Evolutionary conservation across 805 yeast genomes (phyloP).

Genomic region (Ogataea thermomethanolica): DNA sequence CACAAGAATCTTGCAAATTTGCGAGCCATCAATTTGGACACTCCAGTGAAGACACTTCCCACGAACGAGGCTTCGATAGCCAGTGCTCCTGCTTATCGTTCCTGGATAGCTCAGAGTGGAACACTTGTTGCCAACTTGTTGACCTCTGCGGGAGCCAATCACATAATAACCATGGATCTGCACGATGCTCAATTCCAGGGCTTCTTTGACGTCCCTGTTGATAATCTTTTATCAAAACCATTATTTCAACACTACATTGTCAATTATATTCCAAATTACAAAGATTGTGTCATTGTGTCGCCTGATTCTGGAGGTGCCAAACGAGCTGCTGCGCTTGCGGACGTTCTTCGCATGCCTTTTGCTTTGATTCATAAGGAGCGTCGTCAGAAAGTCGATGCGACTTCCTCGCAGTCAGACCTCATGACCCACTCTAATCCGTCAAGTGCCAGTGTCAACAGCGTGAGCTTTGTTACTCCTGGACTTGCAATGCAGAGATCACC

Average conservation of each 20-base stretch:
- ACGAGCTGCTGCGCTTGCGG: slow-evolving; percentile 93
- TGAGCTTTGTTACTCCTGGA: slow-evolving; percentile 12
- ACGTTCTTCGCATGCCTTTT: slow-evolving; percentile 79
- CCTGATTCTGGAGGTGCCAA: slow-evolving; percentile 99
- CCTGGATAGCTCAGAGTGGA: slow-evolving; percentile 96
- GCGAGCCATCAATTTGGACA: slow-evolving; percentile 4
- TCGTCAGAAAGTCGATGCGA: slow-evolving; percentile 44
- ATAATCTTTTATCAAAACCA: slow-evolving; percentile 86
- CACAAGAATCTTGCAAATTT: slow-evolving; percentile 14
- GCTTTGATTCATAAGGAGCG: slow-evolving; percentile 96
- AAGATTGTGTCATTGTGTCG: slow-evolving; percentile 85
- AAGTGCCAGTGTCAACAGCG: slow-evolving; percentile 15
- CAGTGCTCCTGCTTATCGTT: slow-evolving; percentile 67
- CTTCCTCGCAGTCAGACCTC: slow-evolving; percentile 10
- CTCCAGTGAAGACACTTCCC: slow-evolving; percentile 12
- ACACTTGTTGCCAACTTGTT: slow-evolving; percentile 84
- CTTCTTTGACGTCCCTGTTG: slow-evolving; percentile 93
- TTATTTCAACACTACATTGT: slow-evolving; percentile 80
- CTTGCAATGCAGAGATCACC: slow-evolving; percentile 6
- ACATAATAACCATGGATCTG: slow-evolving; percentile 94
- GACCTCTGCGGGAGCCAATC: slow-evolving; percentile 93
- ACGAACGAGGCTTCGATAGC: slow-evolving; percentile 23
- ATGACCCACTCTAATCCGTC: slow-evolving; percentile 18
- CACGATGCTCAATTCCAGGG: slow-evolving; percentile 99
- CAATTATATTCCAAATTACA: slow-evolving; percentile 71